Evolutionary conservation across 2,329 filamentous ascomycete genomes (phyloP).

Genomic region (Diaporthe sp.): DNA sequence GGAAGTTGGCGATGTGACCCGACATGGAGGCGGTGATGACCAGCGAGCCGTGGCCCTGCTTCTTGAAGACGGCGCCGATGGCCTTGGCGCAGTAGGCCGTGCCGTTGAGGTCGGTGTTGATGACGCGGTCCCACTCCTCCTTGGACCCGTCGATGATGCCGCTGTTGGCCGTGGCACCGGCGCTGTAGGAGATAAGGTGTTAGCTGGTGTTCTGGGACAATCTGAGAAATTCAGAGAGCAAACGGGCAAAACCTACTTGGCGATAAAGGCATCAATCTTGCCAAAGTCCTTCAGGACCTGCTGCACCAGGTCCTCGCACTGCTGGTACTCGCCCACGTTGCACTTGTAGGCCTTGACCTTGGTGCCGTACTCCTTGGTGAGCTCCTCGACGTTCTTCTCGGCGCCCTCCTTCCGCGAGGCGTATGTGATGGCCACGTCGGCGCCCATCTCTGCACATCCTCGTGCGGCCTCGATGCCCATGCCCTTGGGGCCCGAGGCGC

Average conservation of each 20-base stretch:
- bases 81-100: slow-evolving; percentile 90
- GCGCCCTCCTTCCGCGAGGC: slow-evolving; percentile 77
- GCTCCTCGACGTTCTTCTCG: slow-evolving; percentile 73
- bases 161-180: slow-evolving; percentile 57
- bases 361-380: slow-evolving; percentile 75
- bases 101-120: slow-evolving; percentile 83
- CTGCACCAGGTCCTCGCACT: slow-evolving; percentile 66
- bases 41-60: slow-evolving; percentile 71
- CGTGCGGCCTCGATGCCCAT: slow-evolving; percentile 78
- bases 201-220: neutral
- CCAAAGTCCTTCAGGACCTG: slow-evolving; percentile 81
- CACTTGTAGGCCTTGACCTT: slow-evolving; percentile 74
- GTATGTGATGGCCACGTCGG: slow-evolving; percentile 78
- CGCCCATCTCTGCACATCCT: slow-evolving; percentile 76
- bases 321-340: slow-evolving; percentile 66
- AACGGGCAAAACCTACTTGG: slow-evolving; percentile 69
- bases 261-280: slow-evolving; percentile 80
- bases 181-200: slow-evolving; percentile 49
- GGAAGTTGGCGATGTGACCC: slow-evolving; percentile 83
- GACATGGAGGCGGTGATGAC: slow-evolving; percentile 85
- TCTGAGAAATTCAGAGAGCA: neutral
- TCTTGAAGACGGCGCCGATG: slow-evolving; percentile 41
- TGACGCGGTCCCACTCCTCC: slow-evolving; percentile 83
- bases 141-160: slow-evolving; percentile 84
- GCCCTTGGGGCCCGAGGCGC: slow-evolving; percentile 75